These are phyloP conservation scores for Ascoidea tarda DNA, from an alignment of 805 yeast species.

Conservation along the genomic window DNA sequence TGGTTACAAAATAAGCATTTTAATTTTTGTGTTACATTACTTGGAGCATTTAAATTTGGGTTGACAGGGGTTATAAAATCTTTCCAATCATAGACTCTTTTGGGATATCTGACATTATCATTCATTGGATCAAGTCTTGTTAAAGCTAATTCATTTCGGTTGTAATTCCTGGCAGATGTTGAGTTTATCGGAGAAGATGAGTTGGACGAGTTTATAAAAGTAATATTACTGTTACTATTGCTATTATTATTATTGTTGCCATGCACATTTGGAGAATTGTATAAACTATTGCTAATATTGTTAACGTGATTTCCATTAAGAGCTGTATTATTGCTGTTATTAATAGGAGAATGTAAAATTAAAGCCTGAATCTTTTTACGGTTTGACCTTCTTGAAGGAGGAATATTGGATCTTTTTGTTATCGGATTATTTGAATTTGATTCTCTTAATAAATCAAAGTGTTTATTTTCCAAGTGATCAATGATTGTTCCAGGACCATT, in stretches of 20 bases:
- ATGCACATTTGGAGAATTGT: neutral
- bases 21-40: neutral
- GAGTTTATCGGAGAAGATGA: neutral
- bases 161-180: neutral
- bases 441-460: conserved; percentile 2
- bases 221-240: too few species aligned
- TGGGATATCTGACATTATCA: too few species aligned
- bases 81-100: neutral
- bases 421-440: neutral
- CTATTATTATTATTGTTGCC: too few species aligned
- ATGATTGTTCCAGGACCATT: conserved; percentile 9
- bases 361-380: neutral
- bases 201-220: neutral
- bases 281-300: too few species aligned
- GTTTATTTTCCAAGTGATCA: conserved; percentile 9
- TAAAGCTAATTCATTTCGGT: too few species aligned
- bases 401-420: neutral
- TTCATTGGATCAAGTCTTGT: neutral
- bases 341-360: neutral
- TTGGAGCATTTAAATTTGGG: neutral
- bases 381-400: neutral
- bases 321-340: neutral
- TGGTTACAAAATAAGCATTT: neutral
- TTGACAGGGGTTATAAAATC: neutral
- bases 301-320: neutral